Conservation (phyloP, 2,329 filamentous ascomycete species). For the Scedosporium apiospermum region DNA sequence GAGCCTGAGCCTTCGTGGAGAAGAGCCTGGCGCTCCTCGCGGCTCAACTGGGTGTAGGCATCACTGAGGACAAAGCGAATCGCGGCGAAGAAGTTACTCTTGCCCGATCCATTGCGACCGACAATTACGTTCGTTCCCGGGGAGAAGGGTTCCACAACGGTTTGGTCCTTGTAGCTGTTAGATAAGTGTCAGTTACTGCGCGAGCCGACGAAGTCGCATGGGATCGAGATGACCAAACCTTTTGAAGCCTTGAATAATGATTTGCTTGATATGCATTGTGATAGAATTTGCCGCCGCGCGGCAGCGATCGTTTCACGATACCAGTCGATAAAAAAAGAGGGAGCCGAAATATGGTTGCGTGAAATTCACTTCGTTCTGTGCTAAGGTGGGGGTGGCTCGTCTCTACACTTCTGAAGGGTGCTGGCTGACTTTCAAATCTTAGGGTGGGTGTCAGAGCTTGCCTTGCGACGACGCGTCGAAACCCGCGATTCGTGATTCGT, state of each 20-base stretch:
- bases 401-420: conserved; percentile 9
- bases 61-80: conserved; percentile 98
- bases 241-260: conserved; percentile 99
- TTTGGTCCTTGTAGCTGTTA: conserved; percentile 95
- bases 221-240: conserved; percentile 47
- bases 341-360: neutral
- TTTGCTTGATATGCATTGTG: conserved; percentile 97
- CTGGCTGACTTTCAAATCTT: neutral
- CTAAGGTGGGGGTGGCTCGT: conserved; percentile 4
- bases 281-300: conserved; percentile 13
- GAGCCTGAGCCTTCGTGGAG: conserved; percentile 98
- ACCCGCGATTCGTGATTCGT: neutral
- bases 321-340: conserved; percentile 1
- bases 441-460: neutral
- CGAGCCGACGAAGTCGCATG: conserved; percentile 3
- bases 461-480: neutral
- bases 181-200: conserved; percentile 8
- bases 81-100: conserved; percentile 99
- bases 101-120: conserved; percentile 96
- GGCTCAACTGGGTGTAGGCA: conserved; percentile 90
- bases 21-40: conserved; percentile 89
- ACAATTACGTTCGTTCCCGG: conserved; percentile 97
- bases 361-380: neutral
- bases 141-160: conserved; percentile 95
- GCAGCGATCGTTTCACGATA: conserved; percentile 5